A percentile compares a stretch with the other conserved stretches of the same genome.
Conservation (phyloP, 306 rosid genomes). For the Lathyrus tuberosus region DNA sequence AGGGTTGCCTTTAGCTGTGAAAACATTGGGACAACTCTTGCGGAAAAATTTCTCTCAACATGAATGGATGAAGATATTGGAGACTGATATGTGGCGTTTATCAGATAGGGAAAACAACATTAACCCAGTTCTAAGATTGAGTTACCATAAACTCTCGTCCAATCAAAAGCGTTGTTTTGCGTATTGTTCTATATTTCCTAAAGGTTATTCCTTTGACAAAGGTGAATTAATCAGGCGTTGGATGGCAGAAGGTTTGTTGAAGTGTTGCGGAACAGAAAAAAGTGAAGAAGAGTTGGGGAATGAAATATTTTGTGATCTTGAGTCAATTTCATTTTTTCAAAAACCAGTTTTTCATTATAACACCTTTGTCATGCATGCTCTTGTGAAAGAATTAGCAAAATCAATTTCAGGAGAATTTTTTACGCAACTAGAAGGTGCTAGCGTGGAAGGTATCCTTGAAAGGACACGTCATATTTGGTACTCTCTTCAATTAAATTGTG, state of each 20-base stretch:
- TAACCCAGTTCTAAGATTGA: constrained; percentile 38
- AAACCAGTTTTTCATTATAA: too few relatives aligned
- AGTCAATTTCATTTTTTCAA: constrained; percentile 51
- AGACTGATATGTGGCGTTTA: constrained; percentile 40
- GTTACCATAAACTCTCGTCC: constrained; percentile 32
- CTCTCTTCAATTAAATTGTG: too few relatives aligned
- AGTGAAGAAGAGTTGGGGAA: constrained; percentile 46
- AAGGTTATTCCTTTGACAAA: not conserved
- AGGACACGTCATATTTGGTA: too few relatives aligned
- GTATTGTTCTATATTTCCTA: constrained; percentile 35
- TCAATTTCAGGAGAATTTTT: constrained; percentile 40
- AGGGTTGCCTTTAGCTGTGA: constrained; percentile 54
- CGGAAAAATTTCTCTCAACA: constrained; percentile 6
- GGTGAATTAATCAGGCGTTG: constrained; percentile 16
- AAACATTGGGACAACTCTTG: constrained; percentile 46
- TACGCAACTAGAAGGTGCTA: too few relatives aligned
- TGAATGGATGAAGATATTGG: constrained; percentile 38
- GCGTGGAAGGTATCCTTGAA: not conserved
- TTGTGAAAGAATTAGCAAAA: constrained; percentile 49
- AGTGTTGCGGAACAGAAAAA: not conserved
- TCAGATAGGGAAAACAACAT: constrained; percentile 24
- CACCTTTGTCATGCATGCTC: constrained; percentile 43
- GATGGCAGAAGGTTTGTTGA: constrained; percentile 43
- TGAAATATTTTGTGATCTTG: constrained; percentile 42
- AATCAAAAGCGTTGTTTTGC: constrained; percentile 32